These are phyloP conservation scores for Avena eriantha DNA, from an alignment of 176 grass and related monocot genomes.

Conservation along the genomic window DNA sequence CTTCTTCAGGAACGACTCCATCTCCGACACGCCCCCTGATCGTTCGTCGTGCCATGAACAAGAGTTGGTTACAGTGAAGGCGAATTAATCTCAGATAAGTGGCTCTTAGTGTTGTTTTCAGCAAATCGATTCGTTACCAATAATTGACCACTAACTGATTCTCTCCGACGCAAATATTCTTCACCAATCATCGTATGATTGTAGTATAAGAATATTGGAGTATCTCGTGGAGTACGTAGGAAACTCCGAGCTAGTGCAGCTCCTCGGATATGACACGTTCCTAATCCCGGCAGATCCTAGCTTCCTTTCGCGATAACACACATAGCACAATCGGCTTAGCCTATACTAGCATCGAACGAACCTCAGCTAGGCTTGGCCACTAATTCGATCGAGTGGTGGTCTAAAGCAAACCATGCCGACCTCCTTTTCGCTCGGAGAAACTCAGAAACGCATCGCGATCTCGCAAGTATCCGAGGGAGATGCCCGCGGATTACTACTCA, in stretches of 20 bases:
- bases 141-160: too few species aligned
- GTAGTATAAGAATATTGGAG: not conserved
- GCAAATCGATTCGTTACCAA: too few species aligned
- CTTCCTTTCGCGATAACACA: not conserved
- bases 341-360: constrained; percentile 6
- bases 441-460: not conserved
- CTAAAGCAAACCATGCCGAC: not conserved
- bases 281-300: not conserved
- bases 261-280: constrained; percentile 15
- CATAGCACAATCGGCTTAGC: constrained; percentile 35
- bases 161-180: not conserved
- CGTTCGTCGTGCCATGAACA: not conserved
- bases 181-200: constrained; percentile 5
- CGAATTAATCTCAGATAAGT: not conserved
- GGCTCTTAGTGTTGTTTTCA: too few species aligned
- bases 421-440: not conserved
- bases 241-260: too few species aligned
- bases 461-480: not conserved
- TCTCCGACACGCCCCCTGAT: constrained; percentile 74
- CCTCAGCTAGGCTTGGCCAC: not conserved
- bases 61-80: not conserved
- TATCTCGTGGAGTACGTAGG: too few species aligned
- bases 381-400: not conserved
- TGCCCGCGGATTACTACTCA: not conserved
- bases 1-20: constrained; percentile 69